Evolutionary conservation across 2,329 filamentous ascomycete species (phyloP), one percentile per base, ranked within the genome.

Genomic region (Hypoxylon sp.): DNA sequence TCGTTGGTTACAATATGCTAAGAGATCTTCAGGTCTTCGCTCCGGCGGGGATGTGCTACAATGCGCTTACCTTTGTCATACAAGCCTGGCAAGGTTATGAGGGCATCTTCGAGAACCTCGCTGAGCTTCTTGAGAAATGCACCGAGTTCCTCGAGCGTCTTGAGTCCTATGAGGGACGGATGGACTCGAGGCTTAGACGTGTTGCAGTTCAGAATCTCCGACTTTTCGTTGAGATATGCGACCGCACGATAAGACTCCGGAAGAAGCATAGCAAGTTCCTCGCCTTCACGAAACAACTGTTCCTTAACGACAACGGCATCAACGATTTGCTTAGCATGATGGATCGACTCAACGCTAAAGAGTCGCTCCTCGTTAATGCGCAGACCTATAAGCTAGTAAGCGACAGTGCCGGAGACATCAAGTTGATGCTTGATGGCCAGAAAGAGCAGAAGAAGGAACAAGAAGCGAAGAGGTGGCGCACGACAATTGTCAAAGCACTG

Each of bases 51-150:
- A 78, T 76, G 70, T 80, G 78, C 63, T 80, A 76, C 50, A 79
- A 76, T 65, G 78, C 78, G n/a, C 75, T 80, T 17, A 79, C 77
- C 10, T 80, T 79, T 59, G 78, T 79, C 56, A 77, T 80, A 17
- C 70, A 74, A 60, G 78, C 78, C 17, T 80, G 78, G 78, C 74
- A 77, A 56, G 76, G 76, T 10, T 80, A 79, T 62, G 75, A 78
- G 47, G 78, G 77, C 48, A 78, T 78, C 4, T 78, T 80, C 14
- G 76, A 75, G 35, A 79, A 77, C 35, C 74, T 81, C 5, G 74
- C 70, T 0, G 75, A 76, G 65, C 68, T 80, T 9, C 72, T 77
- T 3, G 74, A 78, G 60, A 78, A 77, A 62, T 80, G 78, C 26
- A 72, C 74, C 26, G 75, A 78, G 29, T 80, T 80, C 50, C 74